Conservation (phyloP, 768 basidiomycete genomes). For the Fistulinella prunicolor region DNA sequence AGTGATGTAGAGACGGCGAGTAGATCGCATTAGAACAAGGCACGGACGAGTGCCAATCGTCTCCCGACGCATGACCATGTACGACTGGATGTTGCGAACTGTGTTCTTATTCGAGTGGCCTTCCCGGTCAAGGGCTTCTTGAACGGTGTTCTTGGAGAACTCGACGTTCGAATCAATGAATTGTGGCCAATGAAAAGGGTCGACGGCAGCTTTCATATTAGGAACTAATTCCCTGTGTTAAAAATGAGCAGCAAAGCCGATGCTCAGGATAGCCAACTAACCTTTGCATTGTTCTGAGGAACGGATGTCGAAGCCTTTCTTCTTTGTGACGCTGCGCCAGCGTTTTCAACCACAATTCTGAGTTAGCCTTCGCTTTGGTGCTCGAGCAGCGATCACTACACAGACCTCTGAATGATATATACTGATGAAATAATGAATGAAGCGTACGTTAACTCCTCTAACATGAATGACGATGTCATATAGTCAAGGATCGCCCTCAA, state of each 20-base stretch:
- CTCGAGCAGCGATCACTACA: slow-evolving; percentile 28
- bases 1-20: slow-evolving; percentile 24
- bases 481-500: slow-evolving; percentile 26
- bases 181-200: slow-evolving; percentile 29
- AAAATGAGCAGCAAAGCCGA: background rate
- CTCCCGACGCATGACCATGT: slow-evolving; percentile 29
- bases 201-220: slow-evolving; percentile 21
- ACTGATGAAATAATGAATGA: background rate
- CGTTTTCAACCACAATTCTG: slow-evolving; percentile 25
- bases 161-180: slow-evolving; percentile 21
- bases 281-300: slow-evolving; percentile 24
- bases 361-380: slow-evolving; percentile 8
- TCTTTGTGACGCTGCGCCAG: slow-evolving; percentile 17
- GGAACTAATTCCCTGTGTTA: slow-evolving; percentile 22
- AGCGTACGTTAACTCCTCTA: slow-evolving; percentile 28
- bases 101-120: slow-evolving; percentile 9
- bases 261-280: slow-evolving; percentile 4
- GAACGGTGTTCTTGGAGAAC: slow-evolving; percentile 21
- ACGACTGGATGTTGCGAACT: slow-evolving; percentile 21
- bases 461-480: slow-evolving; percentile 31
- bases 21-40: slow-evolving; percentile 29
- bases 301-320: slow-evolving; percentile 21
- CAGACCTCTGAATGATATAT: background rate
- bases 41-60: slow-evolving; percentile 29
- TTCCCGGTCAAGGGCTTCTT: slow-evolving; percentile 29